Base-by-base conservation (phyloP, 2,329 filamentous ascomycete genomes). In the Myriosclerotinia duriaeana region DNA sequence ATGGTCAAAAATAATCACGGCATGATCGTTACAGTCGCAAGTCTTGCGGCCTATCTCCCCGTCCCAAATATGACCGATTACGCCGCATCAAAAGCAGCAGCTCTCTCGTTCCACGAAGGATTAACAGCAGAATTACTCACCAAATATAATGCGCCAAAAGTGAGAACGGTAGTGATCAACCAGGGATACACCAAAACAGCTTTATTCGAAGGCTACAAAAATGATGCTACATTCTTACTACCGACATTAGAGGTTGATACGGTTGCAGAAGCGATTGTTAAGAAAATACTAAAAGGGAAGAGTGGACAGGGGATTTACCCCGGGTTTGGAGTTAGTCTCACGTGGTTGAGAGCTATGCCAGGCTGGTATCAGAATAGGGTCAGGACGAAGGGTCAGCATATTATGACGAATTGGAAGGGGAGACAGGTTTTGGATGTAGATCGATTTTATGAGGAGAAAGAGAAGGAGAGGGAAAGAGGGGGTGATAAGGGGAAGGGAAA, bases 11-110 rank as follows among this genome's bases (percentile, higher is more conserved):
- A 74, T 15, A 87, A 91, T 78, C 89, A 92, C 78, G 89, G 90
- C 68, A 90, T 90, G 82, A 76, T 92, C 52, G 87, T 92, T 30
- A 92, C 87, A 0, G 83, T 92, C 30, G 86, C 89, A 17, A 87
- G 84, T 2, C 80, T 86, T 59, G 88, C 89, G 0, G 83, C 84
- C 15, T 90, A 85, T 78, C 71, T 86, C 9, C 80, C 83, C 1
- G 82, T 85, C 0, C 85, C 89, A 3, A 83, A 83, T 71, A 84
- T 91, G 81, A 84, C 88, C 48, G 88, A 91, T 77, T 92, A 92
- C 77, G 80, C 82, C 2, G 82, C 85, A 9, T 84, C 83, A 70
- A 92, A 92, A 78, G 84, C 88, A 1, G 88, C 86, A 0, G 84
- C 87, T 1, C 75, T 90, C 30, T 79, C 85, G 3, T 88, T 92